Evolutionary conservation across 352 stramenopile species (phyloP).

Genomic region (Pythium sp.): DNA sequence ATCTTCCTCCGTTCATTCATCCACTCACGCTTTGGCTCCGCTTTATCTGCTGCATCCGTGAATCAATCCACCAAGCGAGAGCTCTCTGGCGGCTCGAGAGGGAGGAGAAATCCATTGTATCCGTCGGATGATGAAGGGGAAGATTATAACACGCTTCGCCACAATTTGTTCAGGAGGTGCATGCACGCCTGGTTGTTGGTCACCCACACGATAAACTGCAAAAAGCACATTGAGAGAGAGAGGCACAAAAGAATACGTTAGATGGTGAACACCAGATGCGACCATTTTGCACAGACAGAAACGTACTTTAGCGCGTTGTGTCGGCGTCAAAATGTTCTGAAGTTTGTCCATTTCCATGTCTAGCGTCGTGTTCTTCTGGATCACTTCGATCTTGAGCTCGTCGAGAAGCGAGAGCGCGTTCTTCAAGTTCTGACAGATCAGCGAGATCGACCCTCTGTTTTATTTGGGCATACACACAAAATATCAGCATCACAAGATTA

Average conservation of each 20-base stretch:
- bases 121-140: neutral
- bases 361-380: constrained; percentile 90
- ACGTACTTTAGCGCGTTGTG: constrained; percentile 87
- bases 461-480: constrained; percentile 1
- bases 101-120: constrained; percentile 3
- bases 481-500: constrained; percentile 1
- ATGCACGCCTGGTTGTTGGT: constrained; percentile 95
- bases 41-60: neutral
- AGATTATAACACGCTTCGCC: constrained; percentile 87
- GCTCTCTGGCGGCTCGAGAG: neutral
- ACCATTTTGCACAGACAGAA: neutral
- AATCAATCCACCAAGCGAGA: neutral
- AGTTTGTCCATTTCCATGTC: constrained; percentile 94
- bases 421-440: constrained; percentile 90
- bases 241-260: constrained; percentile 9
- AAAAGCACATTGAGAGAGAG: constrained; percentile 15
- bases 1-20: constrained; percentile 3
- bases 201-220: constrained; percentile 94
- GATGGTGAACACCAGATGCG: neutral
- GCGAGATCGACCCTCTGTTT: constrained; percentile 47
- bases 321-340: constrained; percentile 92
- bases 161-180: constrained; percentile 96
- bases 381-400: constrained; percentile 87
- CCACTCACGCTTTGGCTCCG: neutral
- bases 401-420: constrained; percentile 82